Evolutionary conservation across 495 filamentous ascomycete genomes (phyloP), one percentile per base, ranked within the genome.

Genomic region (Collariella sp.): DNA sequence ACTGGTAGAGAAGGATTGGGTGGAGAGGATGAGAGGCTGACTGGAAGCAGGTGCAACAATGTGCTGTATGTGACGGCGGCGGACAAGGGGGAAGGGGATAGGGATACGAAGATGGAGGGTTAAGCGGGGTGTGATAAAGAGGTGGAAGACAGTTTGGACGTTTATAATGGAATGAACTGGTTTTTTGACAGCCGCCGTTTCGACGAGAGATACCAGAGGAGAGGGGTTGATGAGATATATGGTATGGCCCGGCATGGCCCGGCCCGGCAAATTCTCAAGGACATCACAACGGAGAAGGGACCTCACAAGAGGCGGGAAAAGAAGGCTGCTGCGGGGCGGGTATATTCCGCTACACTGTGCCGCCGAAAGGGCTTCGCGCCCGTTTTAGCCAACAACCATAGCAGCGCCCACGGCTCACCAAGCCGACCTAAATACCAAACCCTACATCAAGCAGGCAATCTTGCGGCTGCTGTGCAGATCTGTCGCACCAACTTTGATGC

Each of bases 381-480:
- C 35, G 16, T 36, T 33, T 39, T 35, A 40, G 23, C 48, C 10
- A 31, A 9, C 22, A 39, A 31, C 24, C 40, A 16, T 29, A 40
- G 47, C 34, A 29, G 22, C 47, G 13, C 35, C 40, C 39, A 50
- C 48, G 20, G 15, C n/a, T 12, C 24, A 19, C 18, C 23, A 41
- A 38, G 38, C 16, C n/a, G 20, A n/a, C 35, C 18, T 52, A 38
- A 52, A 52, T 34, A 12, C 18, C n/a, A 22, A 51, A 11, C 39
- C 49, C 39, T 52, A 97, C 89, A 96, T 95, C 71, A 95, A 72
- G 67, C 94, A 98, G 15, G 87, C 93, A 57, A 88, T 84, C 71
- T 88, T 88, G 59, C 88, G 86, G 64, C 89, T 95, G 38, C 85
- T 93, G 63, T 94, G 89, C 63, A 96, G 62, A 45, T 95, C 90